phyloP scores from a whole-genome alignment of 1,139 yeast species.

The Taphrina pruni region DNA sequence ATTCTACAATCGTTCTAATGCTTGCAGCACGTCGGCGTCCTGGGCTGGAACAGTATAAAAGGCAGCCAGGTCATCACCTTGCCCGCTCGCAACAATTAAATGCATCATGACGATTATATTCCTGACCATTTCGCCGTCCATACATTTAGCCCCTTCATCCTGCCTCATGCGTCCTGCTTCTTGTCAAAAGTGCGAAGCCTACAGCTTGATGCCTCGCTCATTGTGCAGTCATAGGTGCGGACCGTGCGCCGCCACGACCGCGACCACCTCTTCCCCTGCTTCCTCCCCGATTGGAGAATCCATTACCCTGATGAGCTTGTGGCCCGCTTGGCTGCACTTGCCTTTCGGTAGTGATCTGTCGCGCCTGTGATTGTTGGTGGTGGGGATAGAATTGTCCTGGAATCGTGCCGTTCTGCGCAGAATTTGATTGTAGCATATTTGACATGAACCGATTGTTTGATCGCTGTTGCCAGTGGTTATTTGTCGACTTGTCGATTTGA shows the following conservation, averaged over 20 bases:
- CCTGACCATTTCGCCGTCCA: background rate
- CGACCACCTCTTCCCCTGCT: constrained; percentile 40
- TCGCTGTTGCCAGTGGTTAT: constrained; percentile 35
- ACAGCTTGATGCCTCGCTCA: background rate
- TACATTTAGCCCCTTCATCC: no score
- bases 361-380: constrained; percentile 6
- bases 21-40: constrained; percentile 67
- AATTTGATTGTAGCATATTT: constrained; percentile 22
- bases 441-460: constrained; percentile 27
- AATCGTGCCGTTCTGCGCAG: constrained; percentile 1
- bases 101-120: background rate
- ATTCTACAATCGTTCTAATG: background rate
- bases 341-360: background rate
- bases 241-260: constrained; percentile 19
- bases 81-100: constrained; percentile 32
- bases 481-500: background rate
- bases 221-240: background rate
- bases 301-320: constrained; percentile 3
- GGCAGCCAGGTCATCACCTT: constrained; percentile 43
- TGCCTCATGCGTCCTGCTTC: background rate
- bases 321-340: constrained; percentile 14
- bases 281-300: constrained; percentile 40
- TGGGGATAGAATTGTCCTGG: constrained; percentile 13
- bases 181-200: no score
- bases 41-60: constrained; percentile 54